Conservation (phyloP, 208 protist genomes). For the Trichomonas vaginalis region DNA sequence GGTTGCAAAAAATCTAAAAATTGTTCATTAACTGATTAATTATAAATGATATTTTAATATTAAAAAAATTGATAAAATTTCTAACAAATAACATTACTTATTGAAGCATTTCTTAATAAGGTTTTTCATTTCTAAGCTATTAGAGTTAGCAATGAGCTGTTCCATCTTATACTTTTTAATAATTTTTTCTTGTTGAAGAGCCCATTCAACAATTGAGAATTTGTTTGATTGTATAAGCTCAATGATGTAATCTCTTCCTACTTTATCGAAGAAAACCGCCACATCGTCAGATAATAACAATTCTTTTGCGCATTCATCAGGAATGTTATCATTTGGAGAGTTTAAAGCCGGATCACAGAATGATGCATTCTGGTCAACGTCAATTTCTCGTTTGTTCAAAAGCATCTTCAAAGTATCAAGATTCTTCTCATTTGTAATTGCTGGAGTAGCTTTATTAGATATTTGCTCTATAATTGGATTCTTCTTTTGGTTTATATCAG, state of each 20-base stretch:
- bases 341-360: too few species aligned
- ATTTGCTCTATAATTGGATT: background rate
- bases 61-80: too few species aligned
- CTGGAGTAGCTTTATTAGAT: background rate
- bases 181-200: background rate
- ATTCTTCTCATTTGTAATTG: background rate
- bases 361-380: background rate
- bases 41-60: too few species aligned
- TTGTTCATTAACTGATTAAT: too few species aligned
- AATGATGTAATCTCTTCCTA: background rate
- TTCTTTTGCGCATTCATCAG: background rate
- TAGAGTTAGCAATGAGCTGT: background rate
- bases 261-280: background rate
- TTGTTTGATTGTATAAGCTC: background rate
- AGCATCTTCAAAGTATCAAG: background rate
- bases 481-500: background rate
- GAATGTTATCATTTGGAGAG: too few species aligned
- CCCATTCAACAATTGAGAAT: background rate
- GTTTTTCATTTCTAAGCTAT: background rate
- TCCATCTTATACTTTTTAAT: background rate
- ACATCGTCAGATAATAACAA: background rate
- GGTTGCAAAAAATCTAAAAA: too few species aligned
- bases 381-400: background rate
- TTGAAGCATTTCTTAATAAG: background rate
- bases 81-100: too few species aligned